Evolutionary conservation across 2,329 filamentous ascomycete genomes (phyloP).

Genomic region (Apiospora saccharicola): DNA sequence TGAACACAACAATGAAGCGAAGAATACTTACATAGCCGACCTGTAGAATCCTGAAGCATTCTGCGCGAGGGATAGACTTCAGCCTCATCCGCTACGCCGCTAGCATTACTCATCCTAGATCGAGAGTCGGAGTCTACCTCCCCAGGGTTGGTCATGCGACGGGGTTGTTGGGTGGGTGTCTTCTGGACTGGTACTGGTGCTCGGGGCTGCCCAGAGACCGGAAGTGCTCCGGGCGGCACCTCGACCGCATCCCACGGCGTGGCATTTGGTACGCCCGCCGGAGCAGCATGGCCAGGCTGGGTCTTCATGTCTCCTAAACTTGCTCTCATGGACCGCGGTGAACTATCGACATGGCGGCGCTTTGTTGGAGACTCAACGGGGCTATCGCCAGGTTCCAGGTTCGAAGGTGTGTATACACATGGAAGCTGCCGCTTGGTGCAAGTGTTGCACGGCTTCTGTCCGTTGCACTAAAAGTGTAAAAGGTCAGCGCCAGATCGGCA

Average conservation of each 20-base stretch:
- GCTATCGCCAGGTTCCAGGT: slow-evolving; percentile 40
- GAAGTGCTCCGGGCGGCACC: neutral
- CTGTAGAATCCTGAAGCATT: slow-evolving; percentile 67
- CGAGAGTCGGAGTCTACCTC: slow-evolving; percentile 43
- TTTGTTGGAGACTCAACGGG: slow-evolving; percentile 47
- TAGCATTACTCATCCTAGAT: slow-evolving; percentile 49
- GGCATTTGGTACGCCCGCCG: neutral
- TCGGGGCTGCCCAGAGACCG: neutral
- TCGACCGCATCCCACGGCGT: slow-evolving; percentile 25
- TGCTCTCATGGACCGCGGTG: slow-evolving; percentile 28
- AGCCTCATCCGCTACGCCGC: slow-evolving; percentile 61
- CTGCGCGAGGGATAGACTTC: slow-evolving; percentile 61
- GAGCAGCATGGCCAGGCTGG: neutral
- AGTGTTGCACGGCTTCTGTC: slow-evolving; percentile 62
- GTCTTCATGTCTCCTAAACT: slow-evolving; percentile 4
- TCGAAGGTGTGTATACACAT: slow-evolving; percentile 52
- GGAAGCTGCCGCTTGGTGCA: slow-evolving; percentile 60
- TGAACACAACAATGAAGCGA: no score
- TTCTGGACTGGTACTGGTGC: slow-evolving; percentile 3
- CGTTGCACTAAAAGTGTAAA: slow-evolving; percentile 59
- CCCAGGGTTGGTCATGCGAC: slow-evolving; percentile 30
- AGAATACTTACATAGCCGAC: slow-evolving; percentile 58
- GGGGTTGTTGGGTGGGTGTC: slow-evolving; percentile 22
- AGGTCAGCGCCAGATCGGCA: slow-evolving; percentile 26
- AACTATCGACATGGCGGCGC: slow-evolving; percentile 44